These are phyloP conservation scores for Antitrichia curtipendula DNA, from an alignment of 225 moss, liverwort and hornwort species.

Conservation along the genomic window DNA sequence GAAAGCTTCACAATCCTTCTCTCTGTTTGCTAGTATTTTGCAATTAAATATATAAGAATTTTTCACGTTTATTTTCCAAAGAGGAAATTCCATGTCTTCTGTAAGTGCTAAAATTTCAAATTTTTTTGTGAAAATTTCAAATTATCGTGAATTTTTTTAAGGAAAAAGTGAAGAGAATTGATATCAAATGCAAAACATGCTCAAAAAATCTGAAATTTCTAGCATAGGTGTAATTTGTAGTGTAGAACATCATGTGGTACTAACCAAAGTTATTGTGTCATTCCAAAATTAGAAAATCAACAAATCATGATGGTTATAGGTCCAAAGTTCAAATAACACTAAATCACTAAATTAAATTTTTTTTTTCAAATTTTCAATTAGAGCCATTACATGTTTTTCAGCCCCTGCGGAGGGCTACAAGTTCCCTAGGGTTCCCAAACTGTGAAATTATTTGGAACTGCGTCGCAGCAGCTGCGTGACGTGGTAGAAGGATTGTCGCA, in stretches of 20 bases:
- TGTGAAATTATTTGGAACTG: too few species aligned
- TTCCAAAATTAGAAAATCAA: background rate
- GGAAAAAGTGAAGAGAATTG: background rate
- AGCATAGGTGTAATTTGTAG: background rate
- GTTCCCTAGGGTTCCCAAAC: too few species aligned
- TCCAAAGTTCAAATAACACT: background rate
- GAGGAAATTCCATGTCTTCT: background rate
- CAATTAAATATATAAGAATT: background rate
- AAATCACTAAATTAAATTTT: background rate
- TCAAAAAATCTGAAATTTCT: background rate
- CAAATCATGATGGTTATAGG: background rate
- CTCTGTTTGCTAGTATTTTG: background rate
- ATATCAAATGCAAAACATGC: background rate
- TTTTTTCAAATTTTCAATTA: background rate
- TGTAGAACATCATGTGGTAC: background rate
- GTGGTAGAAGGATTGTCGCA: too few species aligned
- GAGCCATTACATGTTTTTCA: too few species aligned
- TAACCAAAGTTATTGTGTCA: rapidly evolving
- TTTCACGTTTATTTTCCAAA: too few species aligned
- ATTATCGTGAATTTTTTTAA: background rate
- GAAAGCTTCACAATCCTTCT: background rate
- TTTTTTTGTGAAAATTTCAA: background rate
- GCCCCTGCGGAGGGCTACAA: too few species aligned
- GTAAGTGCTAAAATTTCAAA: rapidly evolving
- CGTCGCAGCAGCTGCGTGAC: too few species aligned